Conservation (phyloP, 2,329 filamentous ascomycete species). For the Sporothrix protearum region DNA sequence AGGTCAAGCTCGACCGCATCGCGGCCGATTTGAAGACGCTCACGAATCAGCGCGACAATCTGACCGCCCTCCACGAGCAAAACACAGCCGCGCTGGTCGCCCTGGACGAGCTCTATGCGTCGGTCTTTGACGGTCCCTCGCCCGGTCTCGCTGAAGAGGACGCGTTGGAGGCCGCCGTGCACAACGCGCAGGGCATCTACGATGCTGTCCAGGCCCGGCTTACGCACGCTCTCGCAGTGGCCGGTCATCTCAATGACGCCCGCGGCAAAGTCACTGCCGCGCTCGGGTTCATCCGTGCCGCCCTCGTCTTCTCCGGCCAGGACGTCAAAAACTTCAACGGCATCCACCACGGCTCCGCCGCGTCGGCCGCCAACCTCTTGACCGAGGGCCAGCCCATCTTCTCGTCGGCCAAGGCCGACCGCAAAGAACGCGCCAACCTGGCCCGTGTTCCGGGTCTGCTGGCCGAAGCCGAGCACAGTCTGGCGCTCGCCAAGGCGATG, state of each 20-base stretch:
- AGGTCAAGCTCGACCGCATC: conserved; percentile 1
- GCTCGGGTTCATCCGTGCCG: background rate
- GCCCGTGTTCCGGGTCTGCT: background rate
- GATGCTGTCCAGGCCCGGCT: conserved; percentile 16
- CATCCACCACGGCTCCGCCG: background rate
- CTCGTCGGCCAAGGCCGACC: background rate
- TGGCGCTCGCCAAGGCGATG: conserved; percentile 5
- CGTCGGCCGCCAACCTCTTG: background rate
- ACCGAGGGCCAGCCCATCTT: background rate
- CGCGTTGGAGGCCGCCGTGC: background rate
- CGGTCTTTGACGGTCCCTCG: conserved; percentile 1
- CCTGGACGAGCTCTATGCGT: background rate
- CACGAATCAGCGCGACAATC: background rate
- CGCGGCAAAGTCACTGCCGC: background rate
- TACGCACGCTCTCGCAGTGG: background rate
- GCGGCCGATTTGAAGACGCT: background rate
- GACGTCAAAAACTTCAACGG: conserved; percentile 8
- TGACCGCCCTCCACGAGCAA: background rate
- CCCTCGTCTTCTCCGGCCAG: background rate
- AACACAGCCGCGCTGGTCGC: background rate
- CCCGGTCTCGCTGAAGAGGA: background rate
- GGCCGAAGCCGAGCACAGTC: background rate
- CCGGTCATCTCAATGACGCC: conserved; percentile 2
- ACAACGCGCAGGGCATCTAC: background rate
- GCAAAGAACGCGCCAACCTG: background rate